These are phyloP conservation scores for Paecilomyces sp. DNA, from an alignment of 2,329 filamentous ascomycete genomes.

Conservation along the genomic window DNA sequence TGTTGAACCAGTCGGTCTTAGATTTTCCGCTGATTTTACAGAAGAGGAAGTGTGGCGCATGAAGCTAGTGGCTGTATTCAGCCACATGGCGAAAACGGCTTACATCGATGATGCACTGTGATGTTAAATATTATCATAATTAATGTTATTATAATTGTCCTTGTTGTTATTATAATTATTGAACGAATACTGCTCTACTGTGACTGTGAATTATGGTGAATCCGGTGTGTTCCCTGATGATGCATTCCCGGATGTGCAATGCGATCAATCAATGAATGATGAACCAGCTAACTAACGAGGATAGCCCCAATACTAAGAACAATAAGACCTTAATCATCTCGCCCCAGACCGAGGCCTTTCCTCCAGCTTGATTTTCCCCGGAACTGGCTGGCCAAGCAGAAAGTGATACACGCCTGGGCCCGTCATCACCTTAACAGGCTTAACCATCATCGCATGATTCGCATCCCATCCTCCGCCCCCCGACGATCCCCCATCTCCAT, in stretches of 20 bases:
- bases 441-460: background rate
- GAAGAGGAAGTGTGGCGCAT: slow-evolving; percentile 8
- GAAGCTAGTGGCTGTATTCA: background rate
- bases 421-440: background rate
- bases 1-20: background rate
- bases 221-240: background rate
- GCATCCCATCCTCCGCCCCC: background rate
- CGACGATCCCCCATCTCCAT: slow-evolving; percentile 3
- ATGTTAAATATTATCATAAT: too few relatives aligned
- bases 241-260: background rate
- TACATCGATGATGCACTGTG: background rate
- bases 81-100: background rate
- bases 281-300: too few relatives aligned
- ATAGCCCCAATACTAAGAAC: too few relatives aligned
- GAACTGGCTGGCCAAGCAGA: background rate
- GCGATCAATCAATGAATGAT: background rate
- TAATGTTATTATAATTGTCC: too few relatives aligned
- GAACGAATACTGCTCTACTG: too few relatives aligned
- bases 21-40: background rate
- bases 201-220: background rate
- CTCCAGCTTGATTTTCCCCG: background rate
- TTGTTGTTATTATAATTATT: too few relatives aligned
- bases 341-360: too few relatives aligned
- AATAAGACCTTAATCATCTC: too few relatives aligned
- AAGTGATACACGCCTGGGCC: background rate